Evolutionary conservation across 2,329 filamentous ascomycete species (phyloP), one percentile per base, ranked within the genome.

Genomic region (Talaromyces sp.): DNA sequence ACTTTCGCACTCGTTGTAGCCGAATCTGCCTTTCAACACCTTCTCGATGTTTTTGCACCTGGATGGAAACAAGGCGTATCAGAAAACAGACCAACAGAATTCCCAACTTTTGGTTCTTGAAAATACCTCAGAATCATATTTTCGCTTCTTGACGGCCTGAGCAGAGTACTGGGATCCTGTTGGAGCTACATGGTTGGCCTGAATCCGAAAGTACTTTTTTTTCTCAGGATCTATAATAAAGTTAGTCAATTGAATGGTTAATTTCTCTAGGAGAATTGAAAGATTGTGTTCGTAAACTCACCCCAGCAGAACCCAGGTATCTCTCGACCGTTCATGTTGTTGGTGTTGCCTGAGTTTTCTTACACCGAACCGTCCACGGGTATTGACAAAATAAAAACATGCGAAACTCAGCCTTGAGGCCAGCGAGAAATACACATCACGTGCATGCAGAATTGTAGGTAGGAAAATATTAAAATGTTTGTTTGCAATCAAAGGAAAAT

Each of bases 151-250:
- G 61, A 89, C 83, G 6, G 81, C 80, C 53, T 84, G 78, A n/a
- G 79, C 75, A 8, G 86, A 85, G 76, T 87, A 89, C 16, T 79
- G 74, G 0, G 82, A 78, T 7, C 72, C 74, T 1, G 76, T 65
- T 0, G 85, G 81, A 0, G 85, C 84, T 16, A 79, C 80, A 64
- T 81, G 76, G 59, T 76, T 78, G 28, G 76, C 68, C 69, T 89
- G 84, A 56, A 90, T 83, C 67, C 85, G 87, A 74, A 90, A 91
- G 69, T 90, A 91, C 65, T 85, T 88, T 42, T 82, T 82, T 72
- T 85, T 89, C 51, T 81, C 80, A 12, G 73, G 66, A 62, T 78
- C 76, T 78, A 64, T 18, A 27, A 51, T 18, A n/a, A 28, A 31
- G 33, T 42, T 31, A 34, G n/a, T 16, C 12, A 28, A 31, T 2